Base-by-base conservation (phyloP, 140 eudicot genomes). In the Senecio squalidus region DNA sequence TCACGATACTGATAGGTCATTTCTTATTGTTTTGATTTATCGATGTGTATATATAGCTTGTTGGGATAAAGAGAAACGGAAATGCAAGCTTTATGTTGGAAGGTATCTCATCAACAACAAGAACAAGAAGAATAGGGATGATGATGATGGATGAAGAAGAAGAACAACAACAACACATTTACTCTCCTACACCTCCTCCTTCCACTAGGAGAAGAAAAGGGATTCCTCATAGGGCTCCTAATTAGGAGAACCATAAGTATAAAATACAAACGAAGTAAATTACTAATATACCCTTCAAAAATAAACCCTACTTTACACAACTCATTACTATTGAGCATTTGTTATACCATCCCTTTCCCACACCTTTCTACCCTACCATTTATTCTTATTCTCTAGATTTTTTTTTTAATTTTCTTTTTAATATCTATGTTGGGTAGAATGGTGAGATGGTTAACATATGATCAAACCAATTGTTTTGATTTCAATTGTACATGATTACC, bases 211-310 rank as follows among this genome's bases (percentile, higher is more conserved):
- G 95, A 75, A 82, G 95, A 80, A 86, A 86, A 15, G 95, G 95
- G 25, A 75, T 86, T 62, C 95, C 95, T 62, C 95, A 77, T 65
- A 77, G 95, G 61, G 95, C 95, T 40, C 95, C 95, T n/a, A 64
- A 53, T 88, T 36, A 44, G 23, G 20, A 27, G 40, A 24, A 39
- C 15, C 62, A 65, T 70, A 58, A 46, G 18, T 15, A 55, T 30
- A 60, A 69, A 26, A 5, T 56, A 56, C 36, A 46, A 33, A 45
- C 29, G 16, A 72, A 46, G 44, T 56, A 52, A 69, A 55, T 62
- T 49, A 52, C 69, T 28, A 11, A 52, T 58, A 40, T 47, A 49
- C 59, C 58, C 55, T 69, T 63, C 71, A 52, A 40, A 58, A 70
- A 44, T 31, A 65, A 52, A 18, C 25, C 67, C 18, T 3, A 17